A percentile compares a stretch with the other conserved stretches of the same genome.
These are phyloP conservation scores for Panaeolus papilionaceus DNA, from an alignment of 768 basidiomycete genomes.

Conservation along the genomic window DNA sequence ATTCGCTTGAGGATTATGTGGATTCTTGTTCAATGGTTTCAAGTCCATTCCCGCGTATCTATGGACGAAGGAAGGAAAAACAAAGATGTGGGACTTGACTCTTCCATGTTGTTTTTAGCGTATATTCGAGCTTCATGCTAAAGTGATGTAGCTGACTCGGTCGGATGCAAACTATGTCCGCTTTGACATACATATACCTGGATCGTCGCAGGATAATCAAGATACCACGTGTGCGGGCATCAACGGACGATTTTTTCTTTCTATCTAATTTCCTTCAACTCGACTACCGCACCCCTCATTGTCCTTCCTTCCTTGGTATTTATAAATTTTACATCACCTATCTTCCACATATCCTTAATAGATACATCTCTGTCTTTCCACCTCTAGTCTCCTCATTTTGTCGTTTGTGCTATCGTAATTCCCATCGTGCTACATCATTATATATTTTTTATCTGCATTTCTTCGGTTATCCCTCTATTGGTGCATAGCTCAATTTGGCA, in stretches of 20 bases:
- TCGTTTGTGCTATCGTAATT: conserved; percentile 48
- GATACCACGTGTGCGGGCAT: conserved; percentile 14
- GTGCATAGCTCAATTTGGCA: background rate
- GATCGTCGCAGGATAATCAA: conserved; percentile 20
- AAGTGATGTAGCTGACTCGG: background rate
- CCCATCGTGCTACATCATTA: conserved; percentile 41
- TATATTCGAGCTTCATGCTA: background rate
- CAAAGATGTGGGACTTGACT: background rate
- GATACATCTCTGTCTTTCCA: conserved; percentile 22
- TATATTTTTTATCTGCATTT: conserved; percentile 21
- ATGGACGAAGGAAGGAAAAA: conserved; percentile 37
- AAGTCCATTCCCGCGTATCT: background rate
- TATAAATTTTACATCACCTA: conserved; percentile 21
- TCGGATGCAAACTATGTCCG: conserved; percentile 13
- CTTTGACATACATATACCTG: conserved; percentile 12
- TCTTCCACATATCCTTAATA: conserved; percentile 27
- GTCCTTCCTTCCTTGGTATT: conserved; percentile 14
- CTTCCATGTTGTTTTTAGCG: background rate
- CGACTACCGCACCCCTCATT: conserved; percentile 21
- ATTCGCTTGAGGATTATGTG: conserved; percentile 15
- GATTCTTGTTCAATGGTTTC: background rate
- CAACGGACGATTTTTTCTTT: conserved; percentile 22
- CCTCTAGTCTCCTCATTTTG: conserved; percentile 22
- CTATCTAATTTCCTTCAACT: conserved; percentile 22
- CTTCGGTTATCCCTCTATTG: background rate